These are phyloP conservation scores for Penicillium griseofulvum DNA, from an alignment of 2,329 filamentous ascomycete species.

Conservation along the genomic window DNA sequence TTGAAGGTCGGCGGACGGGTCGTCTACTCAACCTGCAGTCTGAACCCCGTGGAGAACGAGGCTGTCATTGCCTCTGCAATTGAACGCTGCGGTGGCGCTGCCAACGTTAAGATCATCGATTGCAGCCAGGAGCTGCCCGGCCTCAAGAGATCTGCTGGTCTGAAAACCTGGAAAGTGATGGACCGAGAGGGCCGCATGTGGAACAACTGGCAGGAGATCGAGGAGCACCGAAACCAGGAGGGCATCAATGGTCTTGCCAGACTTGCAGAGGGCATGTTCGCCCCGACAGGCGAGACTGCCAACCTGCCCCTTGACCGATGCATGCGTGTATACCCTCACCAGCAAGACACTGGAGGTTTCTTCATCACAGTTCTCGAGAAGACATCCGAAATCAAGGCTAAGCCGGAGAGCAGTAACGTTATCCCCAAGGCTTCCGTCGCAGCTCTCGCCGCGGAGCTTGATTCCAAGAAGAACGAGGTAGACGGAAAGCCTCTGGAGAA, in stretches of 20 bases:
- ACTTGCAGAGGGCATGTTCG: slow-evolving; percentile 81
- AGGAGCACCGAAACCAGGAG: slow-evolving; percentile 62
- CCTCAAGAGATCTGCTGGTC: slow-evolving; percentile 71
- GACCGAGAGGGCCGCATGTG: slow-evolving; percentile 79
- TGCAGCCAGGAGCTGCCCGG: slow-evolving; percentile 73
- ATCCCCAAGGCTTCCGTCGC: slow-evolving; percentile 41
- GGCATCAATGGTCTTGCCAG: slow-evolving; percentile 64
- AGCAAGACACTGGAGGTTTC: slow-evolving; percentile 95
- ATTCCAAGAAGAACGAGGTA: slow-evolving; percentile 30
- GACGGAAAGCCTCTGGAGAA: slow-evolving; percentile 35
- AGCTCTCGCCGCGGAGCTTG: slow-evolving; percentile 36
- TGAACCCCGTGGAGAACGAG: slow-evolving; percentile 98
- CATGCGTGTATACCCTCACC: slow-evolving; percentile 90
- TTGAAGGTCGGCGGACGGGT: slow-evolving; percentile 91
- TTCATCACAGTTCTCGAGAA: slow-evolving; percentile 97
- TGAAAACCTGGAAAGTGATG: slow-evolving; percentile 86
- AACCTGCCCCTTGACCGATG: slow-evolving; percentile 80
- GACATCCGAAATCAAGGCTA: slow-evolving; percentile 76
- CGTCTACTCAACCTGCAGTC: slow-evolving; percentile 97
- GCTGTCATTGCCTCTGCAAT: slow-evolving; percentile 86
- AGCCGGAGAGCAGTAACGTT: slow-evolving; percentile 58
- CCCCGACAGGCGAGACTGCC: slow-evolving; percentile 56
- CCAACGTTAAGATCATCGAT: slow-evolving; percentile 80
- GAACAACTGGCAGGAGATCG: slow-evolving; percentile 77
- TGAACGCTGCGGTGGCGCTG: slow-evolving; percentile 78